phyloP scores from a whole-genome alignment of 768 basidiomycete species.

The Trametes maxima region DNA sequence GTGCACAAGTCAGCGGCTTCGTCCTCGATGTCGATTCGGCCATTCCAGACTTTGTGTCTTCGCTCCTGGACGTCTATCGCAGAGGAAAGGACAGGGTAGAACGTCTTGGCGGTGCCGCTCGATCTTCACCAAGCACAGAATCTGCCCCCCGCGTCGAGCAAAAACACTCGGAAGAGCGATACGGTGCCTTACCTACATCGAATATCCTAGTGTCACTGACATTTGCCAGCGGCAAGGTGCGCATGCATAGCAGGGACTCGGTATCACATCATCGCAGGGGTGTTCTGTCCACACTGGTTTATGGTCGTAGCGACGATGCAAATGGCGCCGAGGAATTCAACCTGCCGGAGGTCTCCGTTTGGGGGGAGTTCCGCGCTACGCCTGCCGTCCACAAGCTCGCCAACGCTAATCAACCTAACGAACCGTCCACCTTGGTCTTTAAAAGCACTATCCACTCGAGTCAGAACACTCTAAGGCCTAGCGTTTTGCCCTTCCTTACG shows the following conservation, averaged over 20 bases:
- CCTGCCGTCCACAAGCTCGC: slow-evolving; percentile 44
- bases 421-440: slow-evolving; percentile 71
- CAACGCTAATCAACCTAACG: slow-evolving; percentile 29
- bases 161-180: slow-evolving; percentile 22
- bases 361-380: slow-evolving; percentile 77
- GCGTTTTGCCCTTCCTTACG: slow-evolving; percentile 81
- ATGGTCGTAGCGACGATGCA: slow-evolving; percentile 49
- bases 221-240: slow-evolving; percentile 86
- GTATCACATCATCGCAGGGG: slow-evolving; percentile 40
- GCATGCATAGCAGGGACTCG: slow-evolving; percentile 58
- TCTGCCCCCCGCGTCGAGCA: slow-evolving; percentile 4
- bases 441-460: slow-evolving; percentile 90
- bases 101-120: slow-evolving; percentile 56
- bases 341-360: slow-evolving; percentile 78
- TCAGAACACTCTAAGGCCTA: slow-evolving; percentile 80
- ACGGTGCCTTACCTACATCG: slow-evolving; percentile 52
- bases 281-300: slow-evolving; percentile 40
- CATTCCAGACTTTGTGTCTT: slow-evolving; percentile 76
- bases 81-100: slow-evolving; percentile 80
- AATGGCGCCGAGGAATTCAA: slow-evolving; percentile 63
- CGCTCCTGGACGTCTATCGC: slow-evolving; percentile 83
- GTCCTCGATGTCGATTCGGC: slow-evolving; percentile 81
- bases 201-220: slow-evolving; percentile 66
- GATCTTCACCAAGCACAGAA: slow-evolving; percentile 38
- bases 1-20: slow-evolving; percentile 80